A percentile compares a stretch with the other conserved stretches of the same genome.
These are phyloP conservation scores for Zangia roseola DNA, from an alignment of 768 basidiomycete genomes.

Conservation along the genomic window DNA sequence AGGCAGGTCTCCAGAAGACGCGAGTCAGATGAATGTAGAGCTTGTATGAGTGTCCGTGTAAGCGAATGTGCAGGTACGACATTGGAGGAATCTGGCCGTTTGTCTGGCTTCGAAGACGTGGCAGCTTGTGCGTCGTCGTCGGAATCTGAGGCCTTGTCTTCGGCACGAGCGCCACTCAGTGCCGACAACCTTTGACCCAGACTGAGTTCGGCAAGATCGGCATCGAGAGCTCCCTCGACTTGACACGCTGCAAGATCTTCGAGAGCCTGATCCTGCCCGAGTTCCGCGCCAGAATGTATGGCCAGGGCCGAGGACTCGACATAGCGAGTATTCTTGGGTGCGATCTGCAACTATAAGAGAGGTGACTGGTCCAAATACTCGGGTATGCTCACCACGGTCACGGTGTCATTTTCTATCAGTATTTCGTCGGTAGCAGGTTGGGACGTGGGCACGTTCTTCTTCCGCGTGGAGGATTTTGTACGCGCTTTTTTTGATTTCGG, in stretches of 20 bases:
- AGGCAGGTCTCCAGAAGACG: conserved; percentile 85
- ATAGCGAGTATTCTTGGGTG: conserved; percentile 61
- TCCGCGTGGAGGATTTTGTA: conserved; percentile 44
- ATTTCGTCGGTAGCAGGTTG: conserved; percentile 17
- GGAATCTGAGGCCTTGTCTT: conserved; percentile 35
- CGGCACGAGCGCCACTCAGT: conserved; percentile 48
- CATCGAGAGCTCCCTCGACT: conserved; percentile 71
- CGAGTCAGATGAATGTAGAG: conserved; percentile 91
- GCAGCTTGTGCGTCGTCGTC: conserved; percentile 50
- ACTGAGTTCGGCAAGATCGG: conserved; percentile 86
- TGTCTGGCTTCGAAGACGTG: conserved; percentile 15
- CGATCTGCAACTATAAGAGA: conserved; percentile 33
- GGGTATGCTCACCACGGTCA: conserved; percentile 17
- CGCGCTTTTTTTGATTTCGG: conserved; percentile 52
- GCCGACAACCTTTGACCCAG: conserved; percentile 88
- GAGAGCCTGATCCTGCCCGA: conserved; percentile 54
- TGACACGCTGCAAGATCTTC: conserved; percentile 50
- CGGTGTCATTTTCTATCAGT: conserved; percentile 23
- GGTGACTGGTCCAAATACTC: not conserved
- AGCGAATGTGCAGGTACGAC: conserved; percentile 79
- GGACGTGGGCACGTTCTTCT: conserved; percentile 6
- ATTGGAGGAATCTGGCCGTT: conserved; percentile 30
- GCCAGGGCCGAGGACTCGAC: conserved; percentile 59
- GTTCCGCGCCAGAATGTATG: conserved; percentile 63
- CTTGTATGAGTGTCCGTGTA: conserved; percentile 92